Base-by-base conservation (phyloP, 108 stramenopile genomes). In the Licmophora abbreviata region DNA sequence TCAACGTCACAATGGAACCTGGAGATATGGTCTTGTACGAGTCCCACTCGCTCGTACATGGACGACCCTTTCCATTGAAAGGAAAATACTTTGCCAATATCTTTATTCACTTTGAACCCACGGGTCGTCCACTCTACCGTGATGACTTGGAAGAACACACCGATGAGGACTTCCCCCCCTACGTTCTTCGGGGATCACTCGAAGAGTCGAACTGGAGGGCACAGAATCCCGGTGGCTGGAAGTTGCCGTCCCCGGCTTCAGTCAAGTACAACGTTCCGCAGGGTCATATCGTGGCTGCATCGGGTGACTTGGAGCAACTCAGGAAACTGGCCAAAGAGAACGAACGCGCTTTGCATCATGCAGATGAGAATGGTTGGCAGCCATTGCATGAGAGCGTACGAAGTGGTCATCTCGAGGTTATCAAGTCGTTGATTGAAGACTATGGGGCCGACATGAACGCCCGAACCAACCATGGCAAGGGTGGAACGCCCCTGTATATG, bases 51-150 rank as follows among this genome's bases (percentile, higher is more conserved):
- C 31, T 71, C 6, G 60, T 71, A 27, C 70, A 71, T 36, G 63
- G 58, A 0, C 51, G 95, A 12, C 95, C 95, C 8, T 88, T 88
- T 22, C 68, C 93, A 1, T 46, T 96, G 38, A 77, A 89, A 59
- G 95, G 95, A 21, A 54, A 68, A 11, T 83, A 51, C 59, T 88
- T 65, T 58, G 89, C 91, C 12, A 90, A 90, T 48, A 77, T 88
- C 15, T 93, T 93, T 55, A 83, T 95, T n/a, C 91, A 95, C 54
- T 86, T 86, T 54, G 85, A 86, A 46, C 76, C 80, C 29, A 71
- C 73, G n/a, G 86, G 86, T 1, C 73, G 76, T 47, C 60, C 68
- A 0, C 47, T 81, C 10, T 40, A 63, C 8, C 73, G 75, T 36
- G 61, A 72, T 51, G 65, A 32, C 57, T 34, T 35, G n/a, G 41